Conservation (phyloP, 2,329 filamentous ascomycete genomes). For the Beauveria asiatica region DNA sequence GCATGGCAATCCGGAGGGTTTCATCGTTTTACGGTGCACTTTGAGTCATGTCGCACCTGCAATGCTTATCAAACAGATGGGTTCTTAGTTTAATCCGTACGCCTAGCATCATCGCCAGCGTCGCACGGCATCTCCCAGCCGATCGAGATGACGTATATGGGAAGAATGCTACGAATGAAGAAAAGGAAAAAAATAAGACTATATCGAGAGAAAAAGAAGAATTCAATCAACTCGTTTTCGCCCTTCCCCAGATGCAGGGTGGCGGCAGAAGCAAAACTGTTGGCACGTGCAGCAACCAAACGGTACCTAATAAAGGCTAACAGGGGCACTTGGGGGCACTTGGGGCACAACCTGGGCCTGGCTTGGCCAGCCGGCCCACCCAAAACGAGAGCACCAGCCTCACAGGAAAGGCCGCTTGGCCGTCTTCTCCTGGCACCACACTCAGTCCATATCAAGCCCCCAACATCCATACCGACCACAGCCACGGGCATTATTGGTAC, state of each 20-base stretch:
- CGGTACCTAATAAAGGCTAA: too few species aligned
- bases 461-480: not conserved
- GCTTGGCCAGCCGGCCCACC: conserved; percentile 1
- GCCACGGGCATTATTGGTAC: not conserved
- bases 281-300: conserved; percentile 5
- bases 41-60: too few species aligned
- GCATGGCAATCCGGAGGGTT: too few species aligned
- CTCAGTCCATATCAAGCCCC: not conserved
- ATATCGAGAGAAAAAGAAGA: not conserved
- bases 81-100: too few species aligned
- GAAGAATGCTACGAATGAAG: not conserved
- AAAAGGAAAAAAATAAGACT: not conserved
- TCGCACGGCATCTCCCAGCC: too few species aligned
- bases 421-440: conserved; percentile 2
- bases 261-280: conserved; percentile 4
- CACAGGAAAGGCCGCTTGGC: not conserved
- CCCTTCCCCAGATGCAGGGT: not conserved
- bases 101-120: too few species aligned
- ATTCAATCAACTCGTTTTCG: too few species aligned
- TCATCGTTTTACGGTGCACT: too few species aligned
- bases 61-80: too few species aligned
- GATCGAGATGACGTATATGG: too few species aligned
- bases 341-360: not conserved
- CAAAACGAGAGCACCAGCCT: not conserved
- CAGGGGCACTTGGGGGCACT: too few species aligned